Base-by-base conservation (phyloP, 495 filamentous ascomycete genomes). In the Aspergillus taichungensis region DNA sequence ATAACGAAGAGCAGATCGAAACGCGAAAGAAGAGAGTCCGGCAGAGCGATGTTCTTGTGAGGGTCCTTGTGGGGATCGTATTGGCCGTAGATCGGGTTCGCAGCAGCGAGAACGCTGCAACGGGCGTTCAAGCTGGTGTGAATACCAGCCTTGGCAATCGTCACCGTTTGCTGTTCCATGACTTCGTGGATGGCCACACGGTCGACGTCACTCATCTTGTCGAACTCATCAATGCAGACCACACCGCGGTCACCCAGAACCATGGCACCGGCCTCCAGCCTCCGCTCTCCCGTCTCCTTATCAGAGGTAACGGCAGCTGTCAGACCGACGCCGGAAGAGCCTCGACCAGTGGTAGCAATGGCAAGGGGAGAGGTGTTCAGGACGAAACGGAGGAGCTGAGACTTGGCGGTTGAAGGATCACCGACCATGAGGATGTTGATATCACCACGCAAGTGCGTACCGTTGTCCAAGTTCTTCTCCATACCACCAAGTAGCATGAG, bases 401-500 rank as follows among this genome's bases (percentile, higher is more conserved):
- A 99, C 67, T 99, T 99, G 35, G 92, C 92, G 3, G 92, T 99
- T 1, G 92, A 99, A 12, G 92, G 92, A 68, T 99, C 92, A 69
- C 92, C 92, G 37, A 99, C 94, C 92, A 99, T 97, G 29, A 99
- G 73, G 52, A 99, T 94, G 66, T 99, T 99, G 68, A 99, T 97
- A 61, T 99, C 92, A 66, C 92, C 92, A 74, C 92, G 82, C 54
- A 99, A 68, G 78, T 99, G 92, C 0, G 94, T 96, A 30, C 92
- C 92, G 55, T 99, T 99, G 45, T 97, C 92, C 42, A 99, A 62
- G 58, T 97, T 99, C 75, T 97, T 97, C 69, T 99, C 92, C 82
- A 95, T 88, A 45, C 92, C 92, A 53, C 92, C 85, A n/a, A 99
- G 73, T 8, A 99, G 74, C 91, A 97, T 95, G 44, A 99, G 79